phyloP scores from a whole-genome alignment of 1,284 basidiomycete species.

The Golubevia sp. region DNA sequence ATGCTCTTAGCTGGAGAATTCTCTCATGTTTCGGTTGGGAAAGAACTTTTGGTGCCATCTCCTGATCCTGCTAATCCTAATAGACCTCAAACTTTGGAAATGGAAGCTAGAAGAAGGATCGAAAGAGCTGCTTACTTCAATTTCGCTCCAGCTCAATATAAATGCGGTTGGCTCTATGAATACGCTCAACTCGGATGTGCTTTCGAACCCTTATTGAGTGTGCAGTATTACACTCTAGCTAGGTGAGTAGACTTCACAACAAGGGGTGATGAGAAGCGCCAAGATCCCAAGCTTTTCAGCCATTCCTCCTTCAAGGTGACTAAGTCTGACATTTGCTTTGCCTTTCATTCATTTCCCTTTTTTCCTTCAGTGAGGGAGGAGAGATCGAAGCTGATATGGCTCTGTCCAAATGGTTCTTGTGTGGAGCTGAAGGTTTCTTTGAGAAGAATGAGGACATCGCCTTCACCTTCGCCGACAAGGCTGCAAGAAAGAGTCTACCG shows the following conservation, averaged over 20 bases:
- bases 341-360: too few relatives aligned
- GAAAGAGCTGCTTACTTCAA: constrained; percentile 83
- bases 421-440: constrained; percentile 78
- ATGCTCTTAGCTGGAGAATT: constrained; percentile 83
- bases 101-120: constrained; percentile 63
- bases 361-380: constrained; percentile 36
- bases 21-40: constrained; percentile 27
- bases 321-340: background rate
- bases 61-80: constrained; percentile 43
- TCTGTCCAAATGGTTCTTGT: constrained; percentile 91
- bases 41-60: constrained; percentile 29
- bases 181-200: constrained; percentile 83
- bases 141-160: constrained; percentile 88
- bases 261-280: background rate
- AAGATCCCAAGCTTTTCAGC: background rate
- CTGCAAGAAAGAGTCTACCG: constrained; percentile 76
- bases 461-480: constrained; percentile 87
- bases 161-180: constrained; percentile 83
- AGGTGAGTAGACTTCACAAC: constrained; percentile 67
- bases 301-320: background rate
- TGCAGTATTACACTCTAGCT: constrained; percentile 86
- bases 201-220: constrained; percentile 85
- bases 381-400: constrained; percentile 95
- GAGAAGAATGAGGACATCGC: constrained; percentile 88
- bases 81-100: constrained; percentile 32